Conservation (phyloP, 495 filamentous ascomycete genomes). For the Talaromyces stipitatus region DNA sequence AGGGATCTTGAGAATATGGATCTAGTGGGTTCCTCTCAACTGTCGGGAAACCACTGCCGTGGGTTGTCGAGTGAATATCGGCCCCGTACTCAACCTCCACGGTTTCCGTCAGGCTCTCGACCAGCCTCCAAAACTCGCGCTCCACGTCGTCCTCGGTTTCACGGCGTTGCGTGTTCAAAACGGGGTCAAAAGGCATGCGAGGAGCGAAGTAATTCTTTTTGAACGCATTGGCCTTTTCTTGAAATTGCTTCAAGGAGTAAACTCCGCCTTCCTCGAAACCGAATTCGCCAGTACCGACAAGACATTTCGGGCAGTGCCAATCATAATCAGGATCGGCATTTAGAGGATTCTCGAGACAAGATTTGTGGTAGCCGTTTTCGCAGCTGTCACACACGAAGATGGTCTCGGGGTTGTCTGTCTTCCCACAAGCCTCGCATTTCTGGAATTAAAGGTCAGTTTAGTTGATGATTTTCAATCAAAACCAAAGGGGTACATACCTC, state of each 20-base stretch:
- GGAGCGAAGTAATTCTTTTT: constrained; percentile 88
- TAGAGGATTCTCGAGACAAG: constrained; percentile 84
- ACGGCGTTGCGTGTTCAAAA: constrained; percentile 66
- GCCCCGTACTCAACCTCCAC: constrained; percentile 98
- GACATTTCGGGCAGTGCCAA: constrained; percentile 93
- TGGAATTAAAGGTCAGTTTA: constrained; percentile 20
- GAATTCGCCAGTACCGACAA: constrained; percentile 94
- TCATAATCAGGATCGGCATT: constrained; percentile 73
- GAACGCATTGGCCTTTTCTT: constrained; percentile 91
- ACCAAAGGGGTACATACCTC: constrained; percentile 50
- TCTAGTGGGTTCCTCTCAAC: constrained; percentile 85
- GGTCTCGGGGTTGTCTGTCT: constrained; percentile 59
- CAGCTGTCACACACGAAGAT: constrained; percentile 90
- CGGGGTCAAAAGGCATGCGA: constrained; percentile 84
- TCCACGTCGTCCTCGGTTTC: constrained; percentile 96
- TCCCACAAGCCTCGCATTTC: constrained; percentile 86
- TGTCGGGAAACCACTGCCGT: constrained; percentile 95
- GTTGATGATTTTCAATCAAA: background rate
- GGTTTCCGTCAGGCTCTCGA: constrained; percentile 86
- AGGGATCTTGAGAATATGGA: constrained; percentile 78
- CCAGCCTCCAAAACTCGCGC: constrained; percentile 91
- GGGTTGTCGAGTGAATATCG: constrained; percentile 96
- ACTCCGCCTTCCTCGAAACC: constrained; percentile 96
- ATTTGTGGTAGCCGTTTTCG: constrained; percentile 79
- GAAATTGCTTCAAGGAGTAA: constrained; percentile 93